Evolutionary conservation across 1,139 yeast genomes (phyloP), one percentile per base, ranked within the genome.

Genomic region (Lodderomyces oxycetoniae): DNA sequence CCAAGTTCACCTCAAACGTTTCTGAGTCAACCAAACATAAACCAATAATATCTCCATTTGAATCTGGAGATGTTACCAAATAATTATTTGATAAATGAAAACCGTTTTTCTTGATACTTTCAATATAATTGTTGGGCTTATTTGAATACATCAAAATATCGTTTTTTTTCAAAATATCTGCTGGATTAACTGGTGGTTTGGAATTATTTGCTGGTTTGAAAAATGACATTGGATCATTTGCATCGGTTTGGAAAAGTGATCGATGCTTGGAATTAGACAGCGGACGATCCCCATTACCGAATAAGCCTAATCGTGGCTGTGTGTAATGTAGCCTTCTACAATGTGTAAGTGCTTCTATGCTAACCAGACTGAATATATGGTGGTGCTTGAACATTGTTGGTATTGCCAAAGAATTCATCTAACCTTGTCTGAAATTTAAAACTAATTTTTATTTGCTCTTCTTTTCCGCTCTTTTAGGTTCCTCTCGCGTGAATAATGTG

Each of bases 21-120:
- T 82, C 88, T 28, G 73, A 71, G 21, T 79, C 78, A 7, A 84
- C 44, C 20, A 84, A 59, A n/a, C 83, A 51, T 5, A 79, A 63
- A 4, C 82, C 88, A 10, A 63, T 57, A 3, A 70, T 66, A 28
- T 61, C 57, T 2, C 70, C 70, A 2, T 58, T 46, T 14, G 61
- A 56, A 42, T 65, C 67, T 5, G 82, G 81, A 2, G 77, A 74
- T 17, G 62, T 60, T 2, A 65, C 59, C 21, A 60, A 51, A 13
- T 65, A 40, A 27, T 53, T 58, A 40, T 61, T 67, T 9, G 70
- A 55, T 36, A 68, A 51, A 42, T 68, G 68, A 43, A 57, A 68
- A 14, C 74, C 74, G 43, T 67, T 51, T 2, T 38, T 37, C 35
- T 61, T 61, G 17, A 68, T 65, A 1, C 68, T 55, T 41, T 68